Evolutionary conservation across 768 basidiomycete genomes (phyloP), one percentile per base, ranked within the genome.

Genomic region (Hydnum rufescens): DNA sequence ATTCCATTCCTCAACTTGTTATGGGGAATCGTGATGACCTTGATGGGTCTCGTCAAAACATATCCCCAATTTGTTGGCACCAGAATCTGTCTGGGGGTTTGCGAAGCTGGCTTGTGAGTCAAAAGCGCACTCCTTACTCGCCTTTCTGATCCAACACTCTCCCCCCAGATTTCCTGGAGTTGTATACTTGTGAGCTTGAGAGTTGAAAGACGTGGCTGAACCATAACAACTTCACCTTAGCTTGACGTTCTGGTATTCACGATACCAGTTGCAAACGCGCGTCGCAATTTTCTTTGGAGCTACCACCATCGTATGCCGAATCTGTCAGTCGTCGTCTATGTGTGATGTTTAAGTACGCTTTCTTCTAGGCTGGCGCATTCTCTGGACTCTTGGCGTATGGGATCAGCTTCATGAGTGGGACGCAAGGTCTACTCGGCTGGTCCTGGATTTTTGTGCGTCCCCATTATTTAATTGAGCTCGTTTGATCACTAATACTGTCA

Each of bases 221-320:
- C n/a, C n/a, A n/a, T n/a, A n/a, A n/a, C n/a, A n/a, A n/a, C n/a
- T n/a, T n/a, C n/a, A n/a, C n/a, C n/a, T n/a, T n/a, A n/a, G n/a
- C 57, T 64, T 82, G 23, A 77, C 76, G 2, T 63, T 78, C 22
- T 82, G 79, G 78, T 83, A 83, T 56, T 76, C 77, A 4, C 70
- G 77, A 5, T 69, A 78, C 57, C 68, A 71, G 62, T 65, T 76
- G 26, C 78, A 78, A 57, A 68, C 70, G 54, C 73, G 79, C 4
- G 68, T 80, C 34, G 77, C 72, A 2, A 59, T 78, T 5, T 80
- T 82, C 67, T 77, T 77, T 58, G 74, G 76, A 6, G 75, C 77
- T 16, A 77, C 78, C 4, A 74, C 76, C 3, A 59, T 77, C 32
- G 75, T 76, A 2, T 78, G 77, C 59, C 29, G 5, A 39, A 51